Conservation (phyloP, 2,329 filamentous ascomycete genomes). For the Aspergillus floridensis region DNA sequence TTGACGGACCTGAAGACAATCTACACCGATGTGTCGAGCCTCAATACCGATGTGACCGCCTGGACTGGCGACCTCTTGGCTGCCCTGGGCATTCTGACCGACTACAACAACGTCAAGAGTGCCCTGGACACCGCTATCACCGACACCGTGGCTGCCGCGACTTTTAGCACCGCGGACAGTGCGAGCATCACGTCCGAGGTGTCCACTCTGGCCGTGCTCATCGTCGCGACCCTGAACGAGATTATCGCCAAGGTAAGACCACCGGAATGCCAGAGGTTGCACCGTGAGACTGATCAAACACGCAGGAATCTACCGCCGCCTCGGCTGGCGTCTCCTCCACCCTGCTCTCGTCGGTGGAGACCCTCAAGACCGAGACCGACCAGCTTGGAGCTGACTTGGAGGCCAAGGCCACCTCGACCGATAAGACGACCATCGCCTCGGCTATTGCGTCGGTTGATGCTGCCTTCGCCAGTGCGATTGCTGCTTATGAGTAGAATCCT, state of each 20-base stretch:
- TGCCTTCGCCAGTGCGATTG: neutral
- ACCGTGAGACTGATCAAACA: neutral
- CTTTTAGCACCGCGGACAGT: neutral
- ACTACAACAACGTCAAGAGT: conserved; percentile 2
- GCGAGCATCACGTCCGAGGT: neutral
- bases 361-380: neutral
- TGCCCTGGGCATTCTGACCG: neutral
- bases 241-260: neutral
- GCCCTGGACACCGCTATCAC: conserved; percentile 1
- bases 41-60: neutral
- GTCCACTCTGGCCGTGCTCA: neutral
- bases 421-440: neutral
- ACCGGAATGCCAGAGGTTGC: no score
- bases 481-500: neutral
- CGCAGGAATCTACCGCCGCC: neutral
- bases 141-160: neutral
- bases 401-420: neutral
- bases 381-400: neutral
- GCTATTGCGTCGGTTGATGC: neutral
- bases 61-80: neutral
- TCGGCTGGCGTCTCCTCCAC: neutral
- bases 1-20: neutral
- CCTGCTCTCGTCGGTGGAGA: neutral
- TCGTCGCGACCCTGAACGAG: neutral
- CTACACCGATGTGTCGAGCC: neutral